These are phyloP conservation scores for Parachlorella kessleri DNA, from an alignment of 139 green algal species.

Conservation along the genomic window DNA sequence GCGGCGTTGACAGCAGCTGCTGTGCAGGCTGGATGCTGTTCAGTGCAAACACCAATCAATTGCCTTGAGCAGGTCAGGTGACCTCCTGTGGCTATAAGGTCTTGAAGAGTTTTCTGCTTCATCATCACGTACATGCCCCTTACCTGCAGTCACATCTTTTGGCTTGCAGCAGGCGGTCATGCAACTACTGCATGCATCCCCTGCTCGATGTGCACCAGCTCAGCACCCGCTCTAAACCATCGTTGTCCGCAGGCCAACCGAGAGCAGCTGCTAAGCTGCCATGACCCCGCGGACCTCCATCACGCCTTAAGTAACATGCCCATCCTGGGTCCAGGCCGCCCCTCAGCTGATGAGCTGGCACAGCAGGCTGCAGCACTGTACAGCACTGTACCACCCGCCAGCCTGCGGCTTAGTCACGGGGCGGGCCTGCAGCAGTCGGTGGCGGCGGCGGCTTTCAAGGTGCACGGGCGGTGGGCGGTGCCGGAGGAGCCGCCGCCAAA, in stretches of 20 bases:
- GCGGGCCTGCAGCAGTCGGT: conserved; percentile 24
- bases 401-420: conserved; percentile 6
- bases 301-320: conserved; percentile 60
- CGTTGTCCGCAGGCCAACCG: conserved; percentile 28
- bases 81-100: neutral
- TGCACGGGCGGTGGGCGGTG: conserved; percentile 23
- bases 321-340: conserved; percentile 36
- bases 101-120: neutral
- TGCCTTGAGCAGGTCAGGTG: neutral
- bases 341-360: conserved; percentile 55
- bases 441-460: conserved; percentile 12
- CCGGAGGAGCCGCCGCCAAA: conserved; percentile 1
- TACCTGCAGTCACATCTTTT: no score
- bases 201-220: no score
- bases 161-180: no score
- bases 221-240: no score
- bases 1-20: no score
- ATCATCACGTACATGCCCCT: no score
- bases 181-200: no score
- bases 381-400: conserved; percentile 20
- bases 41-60: neutral
- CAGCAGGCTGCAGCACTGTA: conserved; percentile 43
- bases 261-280: conserved; percentile 49
- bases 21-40: neutral
- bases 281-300: conserved; percentile 65